A percentile compares a stretch with the other conserved stretches of the same genome.
phyloP scores from a whole-genome alignment of 2,329 filamentous ascomycete genomes.

The Trichophyton simii region DNA sequence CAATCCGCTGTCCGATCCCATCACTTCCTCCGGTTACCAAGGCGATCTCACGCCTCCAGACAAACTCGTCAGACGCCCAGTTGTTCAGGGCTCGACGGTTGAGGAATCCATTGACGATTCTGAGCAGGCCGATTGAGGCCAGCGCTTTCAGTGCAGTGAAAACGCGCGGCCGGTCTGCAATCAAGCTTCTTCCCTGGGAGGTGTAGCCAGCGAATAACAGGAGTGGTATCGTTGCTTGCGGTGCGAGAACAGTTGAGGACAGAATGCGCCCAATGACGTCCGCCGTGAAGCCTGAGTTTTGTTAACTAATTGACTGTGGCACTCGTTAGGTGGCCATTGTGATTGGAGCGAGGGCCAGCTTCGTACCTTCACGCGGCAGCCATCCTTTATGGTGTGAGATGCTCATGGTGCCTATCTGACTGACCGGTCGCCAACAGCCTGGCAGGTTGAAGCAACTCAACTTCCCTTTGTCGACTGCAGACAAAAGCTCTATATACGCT shows the following conservation, averaged over 20 bases:
- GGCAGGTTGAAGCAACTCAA: neutral
- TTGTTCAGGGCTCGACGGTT: constrained; percentile 41
- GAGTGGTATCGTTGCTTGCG: constrained; percentile 50
- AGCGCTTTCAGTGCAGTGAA: constrained; percentile 43
- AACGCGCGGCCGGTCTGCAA: constrained; percentile 40
- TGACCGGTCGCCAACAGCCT: neutral
- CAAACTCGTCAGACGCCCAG: constrained; percentile 22
- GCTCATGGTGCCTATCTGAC: neutral
- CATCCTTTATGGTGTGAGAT: constrained; percentile 11
- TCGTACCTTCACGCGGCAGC: constrained; percentile 25
- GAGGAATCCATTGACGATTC: constrained; percentile 39
- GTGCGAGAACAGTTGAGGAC: constrained; percentile 51
- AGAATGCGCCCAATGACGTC: constrained; percentile 49
- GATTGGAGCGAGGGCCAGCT: neutral
- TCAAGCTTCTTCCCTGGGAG: constrained; percentile 45
- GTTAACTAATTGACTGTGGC: neutral
- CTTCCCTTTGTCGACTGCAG: neutral
- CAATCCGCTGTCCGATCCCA: constrained; percentile 58
- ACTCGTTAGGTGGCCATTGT: neutral
- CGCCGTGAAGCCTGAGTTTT: constrained; percentile 37
- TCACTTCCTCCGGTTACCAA: constrained; percentile 62
- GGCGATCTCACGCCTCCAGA: constrained; percentile 56
- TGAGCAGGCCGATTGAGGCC: constrained; percentile 41
- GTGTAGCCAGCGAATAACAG: constrained; percentile 53
- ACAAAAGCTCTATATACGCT: neutral